Conservation (phyloP, 2,329 filamentous ascomycete genomes). For the Penicillium corylophilum region DNA sequence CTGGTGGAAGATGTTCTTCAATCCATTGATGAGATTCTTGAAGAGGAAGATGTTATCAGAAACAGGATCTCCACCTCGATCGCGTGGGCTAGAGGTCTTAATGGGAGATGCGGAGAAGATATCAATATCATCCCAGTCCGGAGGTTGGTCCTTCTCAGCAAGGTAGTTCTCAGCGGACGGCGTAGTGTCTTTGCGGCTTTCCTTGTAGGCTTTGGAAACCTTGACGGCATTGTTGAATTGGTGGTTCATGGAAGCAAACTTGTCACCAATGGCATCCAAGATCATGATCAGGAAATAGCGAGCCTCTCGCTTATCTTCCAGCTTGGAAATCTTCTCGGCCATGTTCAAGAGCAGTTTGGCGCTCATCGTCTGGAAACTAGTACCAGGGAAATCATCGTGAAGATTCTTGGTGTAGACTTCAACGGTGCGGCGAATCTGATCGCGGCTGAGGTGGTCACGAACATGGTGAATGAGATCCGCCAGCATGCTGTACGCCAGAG, state of each 20-base stretch:
- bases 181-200: conserved; percentile 67
- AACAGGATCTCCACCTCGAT: conserved; percentile 85
- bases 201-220: conserved; percentile 80
- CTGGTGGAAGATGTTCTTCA: conserved; percentile 97
- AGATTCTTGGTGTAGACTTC: conserved; percentile 96
- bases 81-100: conserved; percentile 87
- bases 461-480: conserved; percentile 98
- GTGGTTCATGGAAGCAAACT: conserved; percentile 96
- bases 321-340: conserved; percentile 94
- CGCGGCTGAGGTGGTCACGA: conserved; percentile 78
- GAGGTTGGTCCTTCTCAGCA: conserved; percentile 74
- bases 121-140: conserved; percentile 97
- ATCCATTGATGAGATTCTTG: conserved; percentile 89
- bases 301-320: conserved; percentile 90
- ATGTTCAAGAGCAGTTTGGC: conserved; percentile 95
- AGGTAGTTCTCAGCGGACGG: conserved; percentile 74
- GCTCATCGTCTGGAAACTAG: conserved; percentile 99
- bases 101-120: conserved; percentile 97
- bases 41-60: conserved; percentile 98
- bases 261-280: conserved; percentile 94
- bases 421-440: conserved; percentile 92
- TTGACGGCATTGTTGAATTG: conserved; percentile 96
- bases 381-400: conserved; percentile 92
- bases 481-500: conserved; percentile 95
- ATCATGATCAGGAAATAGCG: conserved; percentile 97